Conservation (phyloP, 352 stramenopile genomes). For the Phytophthora citrophthora region DNA sequence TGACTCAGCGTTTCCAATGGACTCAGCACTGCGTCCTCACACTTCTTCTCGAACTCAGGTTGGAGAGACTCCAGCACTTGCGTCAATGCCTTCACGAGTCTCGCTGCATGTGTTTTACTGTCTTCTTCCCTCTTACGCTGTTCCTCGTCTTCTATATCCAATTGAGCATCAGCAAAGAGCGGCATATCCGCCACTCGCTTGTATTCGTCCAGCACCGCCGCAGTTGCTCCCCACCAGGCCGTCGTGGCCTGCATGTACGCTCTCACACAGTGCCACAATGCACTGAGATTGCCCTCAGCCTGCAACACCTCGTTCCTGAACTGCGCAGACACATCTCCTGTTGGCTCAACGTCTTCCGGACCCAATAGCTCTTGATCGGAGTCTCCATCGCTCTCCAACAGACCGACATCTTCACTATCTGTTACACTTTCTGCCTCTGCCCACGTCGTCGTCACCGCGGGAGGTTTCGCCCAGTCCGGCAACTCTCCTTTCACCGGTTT, state of each 20-base stretch:
- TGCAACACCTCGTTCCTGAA: constrained; percentile 83
- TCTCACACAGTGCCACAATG: constrained; percentile 77
- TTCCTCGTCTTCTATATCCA: constrained; percentile 3
- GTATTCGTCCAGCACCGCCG: constrained; percentile 69
- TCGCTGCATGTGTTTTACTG: constrained; percentile 19
- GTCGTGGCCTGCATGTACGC: constrained; percentile 68
- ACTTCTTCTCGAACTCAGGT: constrained; percentile 50
- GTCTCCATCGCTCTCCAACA: constrained; percentile 40
- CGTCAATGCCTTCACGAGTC: constrained; percentile 37
- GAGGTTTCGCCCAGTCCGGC: constrained; percentile 67
- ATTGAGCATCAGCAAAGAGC: constrained; percentile 36
- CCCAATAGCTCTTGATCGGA: constrained; percentile 17
- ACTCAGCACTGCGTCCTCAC: constrained; percentile 48
- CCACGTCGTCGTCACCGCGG: constrained; percentile 34
- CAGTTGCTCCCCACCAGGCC: constrained; percentile 61
- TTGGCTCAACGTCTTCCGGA: not conserved
- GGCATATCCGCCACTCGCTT: constrained; percentile 62
- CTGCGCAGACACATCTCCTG: constrained; percentile 39
- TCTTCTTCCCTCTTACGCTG: constrained; percentile 3
- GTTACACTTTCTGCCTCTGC: constrained; percentile 62
- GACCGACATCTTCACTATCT: constrained; percentile 67
- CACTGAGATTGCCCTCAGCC: constrained; percentile 71
- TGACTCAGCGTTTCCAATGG: constrained; percentile 51
- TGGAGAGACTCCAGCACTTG: constrained; percentile 45
- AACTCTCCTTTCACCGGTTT: constrained; percentile 46